Evolutionary conservation across 495 filamentous ascomycete species (phyloP), one percentile per base, ranked within the genome.

Genomic region (Aeminium ludgeri): DNA sequence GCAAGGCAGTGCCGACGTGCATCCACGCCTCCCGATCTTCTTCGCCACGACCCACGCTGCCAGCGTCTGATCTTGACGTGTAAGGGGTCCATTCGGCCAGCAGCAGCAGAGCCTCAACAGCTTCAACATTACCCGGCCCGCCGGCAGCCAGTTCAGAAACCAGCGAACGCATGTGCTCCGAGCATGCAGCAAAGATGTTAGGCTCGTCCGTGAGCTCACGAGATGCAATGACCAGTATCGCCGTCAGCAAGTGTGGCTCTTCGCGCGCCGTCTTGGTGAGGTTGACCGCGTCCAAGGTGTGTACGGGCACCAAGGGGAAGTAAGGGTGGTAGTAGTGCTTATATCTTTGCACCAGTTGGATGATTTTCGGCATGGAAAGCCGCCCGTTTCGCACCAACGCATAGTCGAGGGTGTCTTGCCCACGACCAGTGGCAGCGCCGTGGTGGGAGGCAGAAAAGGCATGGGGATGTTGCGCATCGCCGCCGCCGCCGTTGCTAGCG

Each of bases 11-110:
- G 4, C 74, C 74, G 10, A 76, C 70, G 52, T 77, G 73, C 73
- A 77, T 77, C 74, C 74, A 79, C 2, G 72, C 70, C 25, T 72
- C 72, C 31, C 73, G 65, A 47, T 79, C 74, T 54, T 79, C 74
- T 54, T 77, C 72, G 8, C 73, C 74, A 20, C 70, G 63, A 0
- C 74, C 74, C 11, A 77, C 70, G 13, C 66, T 59, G 43, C 70
- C 67, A 46, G 66, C 32, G 3, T 68, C 68, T 28, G 36, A 38
- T 36, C 53, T 37, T 20, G 57, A 52, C 0, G 57, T 58, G 33
- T 77, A 74, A 0, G 74, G 73, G 29, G 73, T 72, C 72, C 73
- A 77, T 50, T 78, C 73, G 1, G 73, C 74, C 11, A 76, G 62
- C 8, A 78, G 51, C 7, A 78, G 60, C 6, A 78, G 57, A 18